These are phyloP conservation scores for Coemansia sp. DNA, from an alignment of 192 early-diverging fungal genomes.

Conservation along the genomic window DNA sequence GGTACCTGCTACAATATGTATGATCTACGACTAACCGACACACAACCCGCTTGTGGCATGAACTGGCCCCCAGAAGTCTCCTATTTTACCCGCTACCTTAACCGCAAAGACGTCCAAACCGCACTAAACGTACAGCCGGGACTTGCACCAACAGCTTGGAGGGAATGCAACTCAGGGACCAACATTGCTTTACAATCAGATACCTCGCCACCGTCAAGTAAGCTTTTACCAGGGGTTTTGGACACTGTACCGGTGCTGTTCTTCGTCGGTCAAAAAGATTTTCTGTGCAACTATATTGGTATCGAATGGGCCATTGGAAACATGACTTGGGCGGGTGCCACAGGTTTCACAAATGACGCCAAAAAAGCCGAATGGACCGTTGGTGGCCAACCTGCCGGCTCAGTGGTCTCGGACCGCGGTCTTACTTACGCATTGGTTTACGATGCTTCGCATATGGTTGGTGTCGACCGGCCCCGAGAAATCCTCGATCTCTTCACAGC, in stretches of 20 bases:
- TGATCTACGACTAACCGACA: slow-evolving; percentile 64
- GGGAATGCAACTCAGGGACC: slow-evolving; percentile 61
- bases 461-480: slow-evolving; percentile 63
- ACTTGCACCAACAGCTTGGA: slow-evolving; percentile 42
- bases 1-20: slow-evolving; percentile 72
- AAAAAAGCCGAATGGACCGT: slow-evolving; percentile 54
- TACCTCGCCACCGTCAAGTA: slow-evolving; percentile 45
- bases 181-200: slow-evolving; percentile 34
- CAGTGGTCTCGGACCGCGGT: slow-evolving; percentile 56
- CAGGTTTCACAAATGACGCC: slow-evolving; percentile 45
- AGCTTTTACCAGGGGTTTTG: slow-evolving; percentile 56
- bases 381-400: slow-evolving; percentile 47
- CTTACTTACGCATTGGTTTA: slow-evolving; percentile 61
- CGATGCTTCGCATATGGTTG: slow-evolving; percentile 72
- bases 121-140: slow-evolving; percentile 53
- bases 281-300: slow-evolving; percentile 73
- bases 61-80: slow-evolving; percentile 57
- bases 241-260: slow-evolving; percentile 55
- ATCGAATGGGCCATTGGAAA: slow-evolving; percentile 61
- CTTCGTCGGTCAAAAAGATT: slow-evolving; percentile 68
- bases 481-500: slow-evolving; percentile 62
- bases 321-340: slow-evolving; percentile 61
- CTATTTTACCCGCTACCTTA: slow-evolving; percentile 46
- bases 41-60: slow-evolving; percentile 62
- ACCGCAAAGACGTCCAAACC: slow-evolving; percentile 54